These are phyloP conservation scores for Lepidium campestre DNA, from an alignment of 441 rosid genomes.

Conservation along the genomic window DNA sequence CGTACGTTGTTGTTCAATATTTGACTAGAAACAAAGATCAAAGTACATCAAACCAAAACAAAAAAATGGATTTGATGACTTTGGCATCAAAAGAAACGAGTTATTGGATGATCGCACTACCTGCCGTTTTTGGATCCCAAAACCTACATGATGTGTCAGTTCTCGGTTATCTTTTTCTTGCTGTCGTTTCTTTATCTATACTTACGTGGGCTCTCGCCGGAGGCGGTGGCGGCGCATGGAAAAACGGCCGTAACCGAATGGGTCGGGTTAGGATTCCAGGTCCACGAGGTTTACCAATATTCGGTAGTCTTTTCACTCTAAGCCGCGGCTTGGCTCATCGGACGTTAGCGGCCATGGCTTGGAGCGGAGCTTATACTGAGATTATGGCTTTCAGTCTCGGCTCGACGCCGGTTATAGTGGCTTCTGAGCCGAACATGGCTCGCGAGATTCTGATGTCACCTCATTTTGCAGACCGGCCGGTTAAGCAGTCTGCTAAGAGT, in stretches of 20 bases:
- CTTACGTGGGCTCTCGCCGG: conserved; percentile 49
- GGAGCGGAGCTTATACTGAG: conserved; percentile 24
- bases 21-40: background rate
- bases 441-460: conserved; percentile 47
- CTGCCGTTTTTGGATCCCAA: conserved; percentile 41
- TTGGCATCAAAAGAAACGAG: conserved; percentile 32
- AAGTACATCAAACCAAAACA: background rate
- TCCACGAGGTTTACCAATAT: conserved; percentile 45
- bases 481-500: conserved; percentile 58
- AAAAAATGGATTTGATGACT: conserved; percentile 12
- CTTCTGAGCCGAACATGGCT: conserved; percentile 52
- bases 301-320: conserved; percentile 38
- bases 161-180: conserved; percentile 27
- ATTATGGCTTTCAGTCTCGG: conserved; percentile 66
- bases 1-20: conserved; percentile 5
- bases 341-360: conserved; percentile 43
- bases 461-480: conserved; percentile 54
- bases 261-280: conserved; percentile 43
- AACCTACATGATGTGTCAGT: conserved; percentile 25
- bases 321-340: conserved; percentile 47
- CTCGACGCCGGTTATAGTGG: conserved; percentile 41
- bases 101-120: conserved; percentile 57
- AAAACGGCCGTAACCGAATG: conserved; percentile 39
- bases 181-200: conserved; percentile 28
- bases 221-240: conserved; percentile 73